These are phyloP conservation scores for Aspergillus fumigatiaffinis DNA, from an alignment of 2,329 filamentous ascomycete genomes.

Conservation along the genomic window DNA sequence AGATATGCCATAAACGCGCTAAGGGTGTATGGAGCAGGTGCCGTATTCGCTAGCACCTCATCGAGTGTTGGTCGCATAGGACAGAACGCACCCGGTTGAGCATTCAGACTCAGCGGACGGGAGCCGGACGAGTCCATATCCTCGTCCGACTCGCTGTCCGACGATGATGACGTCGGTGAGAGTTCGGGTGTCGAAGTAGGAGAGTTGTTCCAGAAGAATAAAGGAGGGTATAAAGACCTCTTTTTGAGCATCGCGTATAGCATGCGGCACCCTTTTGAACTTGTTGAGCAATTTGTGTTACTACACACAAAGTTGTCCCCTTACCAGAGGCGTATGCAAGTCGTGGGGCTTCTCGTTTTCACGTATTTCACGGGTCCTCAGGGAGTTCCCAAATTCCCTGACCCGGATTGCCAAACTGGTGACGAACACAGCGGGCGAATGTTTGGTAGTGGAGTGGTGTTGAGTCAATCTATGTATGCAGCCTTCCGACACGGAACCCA, in stretches of 20 bases:
- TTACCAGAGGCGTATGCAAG: not conserved
- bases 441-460: not conserved
- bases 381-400: not conserved
- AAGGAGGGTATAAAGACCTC: conserved; percentile 32
- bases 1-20: conserved; percentile 94
- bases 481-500: conserved; percentile 6
- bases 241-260: conserved; percentile 39
- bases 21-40: conserved; percentile 83
- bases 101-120: conserved; percentile 42
- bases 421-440: not conserved
- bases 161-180: conserved; percentile 39
- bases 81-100: conserved; percentile 36
- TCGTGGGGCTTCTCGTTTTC: not conserved
- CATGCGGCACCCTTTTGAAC: conserved; percentile 18
- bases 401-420: not conserved
- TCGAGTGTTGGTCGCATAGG: conserved; percentile 66
- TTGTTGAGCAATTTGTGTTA: conserved; percentile 9
- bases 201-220: conserved; percentile 36
- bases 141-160: conserved; percentile 44
- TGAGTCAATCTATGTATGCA: not conserved
- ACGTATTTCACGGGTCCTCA: not conserved
- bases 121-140: conserved; percentile 40
- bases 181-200: conserved; percentile 44
- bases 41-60: conserved; percentile 83
- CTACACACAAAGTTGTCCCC: conserved; percentile 6